Conservation (phyloP, 371 early-diverging fungal genomes). For the Mucor irregularis region DNA sequence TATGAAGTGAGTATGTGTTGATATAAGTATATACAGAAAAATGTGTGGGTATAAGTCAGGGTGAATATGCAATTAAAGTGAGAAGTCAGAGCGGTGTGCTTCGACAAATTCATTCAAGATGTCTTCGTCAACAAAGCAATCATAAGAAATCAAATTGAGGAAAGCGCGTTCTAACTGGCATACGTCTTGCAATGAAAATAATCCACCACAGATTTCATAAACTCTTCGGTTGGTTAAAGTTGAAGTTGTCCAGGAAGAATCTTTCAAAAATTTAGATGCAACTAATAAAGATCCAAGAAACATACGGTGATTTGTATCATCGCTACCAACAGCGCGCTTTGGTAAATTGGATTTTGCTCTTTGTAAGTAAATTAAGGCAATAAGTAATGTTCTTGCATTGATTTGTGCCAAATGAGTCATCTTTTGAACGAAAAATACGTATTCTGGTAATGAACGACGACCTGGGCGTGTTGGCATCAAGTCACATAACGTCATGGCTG, state of each 20-base stretch:
- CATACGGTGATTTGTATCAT: constrained; percentile 67
- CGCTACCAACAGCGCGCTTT: constrained; percentile 39
- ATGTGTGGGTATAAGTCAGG: background rate
- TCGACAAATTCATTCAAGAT: constrained; percentile 34
- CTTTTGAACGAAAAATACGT: constrained; percentile 48
- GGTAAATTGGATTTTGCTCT: constrained; percentile 44
- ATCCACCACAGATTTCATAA: constrained; percentile 37
- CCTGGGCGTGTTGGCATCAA: constrained; percentile 20
- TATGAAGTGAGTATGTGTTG: background rate
- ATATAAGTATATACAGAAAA: background rate
- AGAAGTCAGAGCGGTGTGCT: constrained; percentile 35
- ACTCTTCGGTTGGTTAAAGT: constrained; percentile 36
- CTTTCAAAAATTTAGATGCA: constrained; percentile 76
- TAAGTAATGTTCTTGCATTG: constrained; percentile 38
- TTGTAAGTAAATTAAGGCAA: constrained; percentile 46
- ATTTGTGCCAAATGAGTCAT: constrained; percentile 40
- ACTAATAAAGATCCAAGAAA: constrained; percentile 74
- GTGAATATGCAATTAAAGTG: constrained; percentile 18
- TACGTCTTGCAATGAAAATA: constrained; percentile 39
- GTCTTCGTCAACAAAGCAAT: constrained; percentile 45
- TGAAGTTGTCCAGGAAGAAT: constrained; percentile 61
- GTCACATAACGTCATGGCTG: constrained; percentile 33
- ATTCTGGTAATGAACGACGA: constrained; percentile 38
- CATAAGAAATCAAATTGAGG: constrained; percentile 44
- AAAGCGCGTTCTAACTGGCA: constrained; percentile 43